Base-by-base conservation (phyloP, 73 alveolate species). In the Strombidium stylifer region DNA sequence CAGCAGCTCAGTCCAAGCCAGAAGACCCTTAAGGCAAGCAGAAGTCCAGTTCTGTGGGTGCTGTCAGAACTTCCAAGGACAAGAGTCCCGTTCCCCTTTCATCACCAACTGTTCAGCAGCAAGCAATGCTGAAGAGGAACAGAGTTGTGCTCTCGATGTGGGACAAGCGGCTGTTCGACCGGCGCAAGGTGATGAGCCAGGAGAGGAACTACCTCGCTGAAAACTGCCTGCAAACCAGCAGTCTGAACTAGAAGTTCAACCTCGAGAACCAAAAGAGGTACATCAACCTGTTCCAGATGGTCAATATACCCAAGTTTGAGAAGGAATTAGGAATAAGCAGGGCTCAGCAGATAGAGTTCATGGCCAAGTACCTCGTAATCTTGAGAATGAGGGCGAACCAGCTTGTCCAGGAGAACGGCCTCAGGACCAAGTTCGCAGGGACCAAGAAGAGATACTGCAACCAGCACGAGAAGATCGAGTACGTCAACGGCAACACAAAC, bases 241-340 rank as follows among this genome's bases (percentile, higher is more conserved):
- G 55, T 20, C 12, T 14, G 12, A n/a, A 6, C 7, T n/a, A 42
- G 66, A 26, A 52, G 8, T 10, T 6, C 27, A 52, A 25, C 2
- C 49, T 27, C 16, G 30, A 3, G 24, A 23, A 20, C 7, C 45
- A 25, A 26, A 27, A 21, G 44, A 25, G 30, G 49, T 27, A 52
- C 12, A 5, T 7, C 24, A 21, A 52, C 47, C 12, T 25, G 12
- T n/a, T 52, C 24, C 32, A 52, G 16, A 52, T 11, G 5, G 30
- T 27, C 47, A 52, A 52, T 27, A 15, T 21, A 3, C 66, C 66
- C 6, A 52, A 27, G 19, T 27, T 52, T n/a, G 66, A 52, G 24
- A 21, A 19, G 14, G 8, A 52, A 15, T 5, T 28, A 2, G 49
- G 48, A 3, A 18, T 52, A 7, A 5, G 3, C 4, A 21, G 66